A percentile compares a stretch with the other conserved stretches of the same genome.
phyloP scores from a whole-genome alignment of 75 land plant genomes.

The Pinus albicaulis region DNA sequence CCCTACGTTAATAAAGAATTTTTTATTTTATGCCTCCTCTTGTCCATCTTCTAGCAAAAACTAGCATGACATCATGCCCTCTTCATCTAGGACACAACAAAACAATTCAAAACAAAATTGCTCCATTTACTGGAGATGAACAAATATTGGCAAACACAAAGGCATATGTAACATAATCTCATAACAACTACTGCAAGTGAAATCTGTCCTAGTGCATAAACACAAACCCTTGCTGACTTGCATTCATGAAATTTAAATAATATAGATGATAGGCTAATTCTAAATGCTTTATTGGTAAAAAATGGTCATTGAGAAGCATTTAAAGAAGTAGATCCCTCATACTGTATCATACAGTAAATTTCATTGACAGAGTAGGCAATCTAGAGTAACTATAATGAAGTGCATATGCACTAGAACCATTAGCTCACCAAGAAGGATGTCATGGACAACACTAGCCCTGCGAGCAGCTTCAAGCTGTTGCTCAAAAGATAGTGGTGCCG shows the following conservation, averaged over 20 bases:
- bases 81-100: too few relatives aligned
- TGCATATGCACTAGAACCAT: neutral
- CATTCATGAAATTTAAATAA: neutral
- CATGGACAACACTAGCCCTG: conserved; percentile 83
- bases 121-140: neutral
- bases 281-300: neutral
- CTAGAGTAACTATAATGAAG: neutral
- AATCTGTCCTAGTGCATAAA: neutral
- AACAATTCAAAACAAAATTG: too few relatives aligned
- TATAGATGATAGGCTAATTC: neutral
- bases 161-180: neutral
- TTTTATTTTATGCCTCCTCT: too few relatives aligned
- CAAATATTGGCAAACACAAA: neutral
- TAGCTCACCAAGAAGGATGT: conserved; percentile 70
- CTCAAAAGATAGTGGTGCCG: conserved; percentile 63
- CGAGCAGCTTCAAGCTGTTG: conserved; percentile 82
- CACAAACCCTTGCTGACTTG: neutral
- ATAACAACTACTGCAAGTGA: neutral
- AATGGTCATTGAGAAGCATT: neutral
- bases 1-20: too few relatives aligned
- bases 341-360: neutral
- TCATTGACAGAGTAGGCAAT: neutral
- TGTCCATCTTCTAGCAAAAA: too few relatives aligned
- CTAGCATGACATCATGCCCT: too few relatives aligned
- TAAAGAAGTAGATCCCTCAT: neutral